Conservation (phyloP, 2,329 filamentous ascomycete genomes). For the Kalaharituber pfeilii region DNA sequence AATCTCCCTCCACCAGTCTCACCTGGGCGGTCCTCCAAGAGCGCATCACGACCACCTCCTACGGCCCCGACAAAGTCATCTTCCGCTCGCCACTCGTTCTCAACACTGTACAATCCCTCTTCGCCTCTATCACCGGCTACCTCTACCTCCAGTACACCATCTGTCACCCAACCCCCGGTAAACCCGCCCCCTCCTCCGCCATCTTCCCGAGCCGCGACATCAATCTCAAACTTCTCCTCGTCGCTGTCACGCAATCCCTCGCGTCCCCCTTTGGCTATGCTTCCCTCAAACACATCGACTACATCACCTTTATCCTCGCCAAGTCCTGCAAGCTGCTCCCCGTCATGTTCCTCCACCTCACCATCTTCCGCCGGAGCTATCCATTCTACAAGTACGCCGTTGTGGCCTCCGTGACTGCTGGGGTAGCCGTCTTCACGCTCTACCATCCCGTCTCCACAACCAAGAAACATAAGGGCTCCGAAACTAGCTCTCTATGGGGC, state of each 20-base stretch:
- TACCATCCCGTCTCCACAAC: conserved; percentile 51
- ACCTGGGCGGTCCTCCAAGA: conserved; percentile 96
- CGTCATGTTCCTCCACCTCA: conserved; percentile 92
- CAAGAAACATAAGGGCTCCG: conserved; percentile 34
- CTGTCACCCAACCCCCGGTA: not conserved
- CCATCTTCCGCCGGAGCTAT: conserved; percentile 73
- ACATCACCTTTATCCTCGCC: conserved; percentile 53
- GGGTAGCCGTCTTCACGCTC: conserved; percentile 87
- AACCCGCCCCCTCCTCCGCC: conserved; percentile 33
- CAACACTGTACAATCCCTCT: conserved; percentile 85
- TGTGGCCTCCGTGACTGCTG: conserved; percentile 73
- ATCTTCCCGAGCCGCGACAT: conserved; percentile 66
- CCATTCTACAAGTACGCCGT: conserved; percentile 94
- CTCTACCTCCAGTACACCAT: conserved; percentile 53
- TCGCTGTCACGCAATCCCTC: conserved; percentile 51
- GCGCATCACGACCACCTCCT: conserved; percentile 82
- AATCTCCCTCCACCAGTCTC: conserved; percentile 38
- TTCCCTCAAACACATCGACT: conserved; percentile 49
- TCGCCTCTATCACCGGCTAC: conserved; percentile 67
- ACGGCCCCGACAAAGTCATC: conserved; percentile 53
- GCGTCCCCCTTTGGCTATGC: conserved; percentile 53
- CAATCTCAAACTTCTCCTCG: conserved; percentile 59
- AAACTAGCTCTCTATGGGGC: conserved; percentile 55
- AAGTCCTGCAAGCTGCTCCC: conserved; percentile 91
- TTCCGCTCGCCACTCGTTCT: conserved; percentile 92